A percentile compares a stretch with the other conserved stretches of the same genome.
Evolutionary conservation across 352 stramenopile species (phyloP).

Genomic region (Globisporangium carolinianum): DNA sequence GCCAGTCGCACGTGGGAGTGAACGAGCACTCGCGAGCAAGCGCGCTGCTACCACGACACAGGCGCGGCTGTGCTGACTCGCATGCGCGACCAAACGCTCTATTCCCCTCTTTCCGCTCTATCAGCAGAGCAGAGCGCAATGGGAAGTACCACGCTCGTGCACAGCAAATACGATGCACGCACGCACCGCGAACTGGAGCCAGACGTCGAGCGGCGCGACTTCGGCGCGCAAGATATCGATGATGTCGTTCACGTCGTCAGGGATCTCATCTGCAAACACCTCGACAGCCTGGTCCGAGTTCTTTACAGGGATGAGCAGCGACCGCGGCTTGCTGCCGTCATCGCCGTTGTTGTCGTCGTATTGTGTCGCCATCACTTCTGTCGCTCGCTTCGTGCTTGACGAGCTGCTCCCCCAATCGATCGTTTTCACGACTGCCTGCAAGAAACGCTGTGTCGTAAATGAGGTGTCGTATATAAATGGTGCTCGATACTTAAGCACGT

Average conservation of each 20-base stretch:
- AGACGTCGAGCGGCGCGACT: conserved; percentile 87
- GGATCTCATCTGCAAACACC: conserved; percentile 87
- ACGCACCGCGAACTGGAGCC: conserved; percentile 86
- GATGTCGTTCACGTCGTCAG: conserved; percentile 88
- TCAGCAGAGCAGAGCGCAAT: background rate
- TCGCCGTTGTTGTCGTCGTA: conserved; percentile 24
- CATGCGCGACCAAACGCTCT: too few species aligned
- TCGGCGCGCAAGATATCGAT: conserved; percentile 89
- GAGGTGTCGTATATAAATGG: too few species aligned
- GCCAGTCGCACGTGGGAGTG: too few species aligned
- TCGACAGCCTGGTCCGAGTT: conserved; percentile 88
- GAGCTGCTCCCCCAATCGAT: background rate
- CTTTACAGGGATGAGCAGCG: conserved; percentile 87
- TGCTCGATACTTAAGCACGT: too few species aligned
- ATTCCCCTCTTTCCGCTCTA: background rate
- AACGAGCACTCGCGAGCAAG: too few species aligned
- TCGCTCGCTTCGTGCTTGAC: too few species aligned
- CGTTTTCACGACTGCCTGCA: too few species aligned
- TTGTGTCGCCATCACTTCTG: background rate
- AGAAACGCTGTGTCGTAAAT: too few species aligned
- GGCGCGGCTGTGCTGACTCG: too few species aligned
- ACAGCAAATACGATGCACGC: too few species aligned
- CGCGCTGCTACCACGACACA: too few species aligned
- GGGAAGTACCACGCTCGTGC: too few species aligned
- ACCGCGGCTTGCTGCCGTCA: conserved; percentile 35